Evolutionary conservation across 1,284 basidiomycete species (phyloP), one percentile per base, ranked within the genome.

Genomic region (Phlebopus sp.): DNA sequence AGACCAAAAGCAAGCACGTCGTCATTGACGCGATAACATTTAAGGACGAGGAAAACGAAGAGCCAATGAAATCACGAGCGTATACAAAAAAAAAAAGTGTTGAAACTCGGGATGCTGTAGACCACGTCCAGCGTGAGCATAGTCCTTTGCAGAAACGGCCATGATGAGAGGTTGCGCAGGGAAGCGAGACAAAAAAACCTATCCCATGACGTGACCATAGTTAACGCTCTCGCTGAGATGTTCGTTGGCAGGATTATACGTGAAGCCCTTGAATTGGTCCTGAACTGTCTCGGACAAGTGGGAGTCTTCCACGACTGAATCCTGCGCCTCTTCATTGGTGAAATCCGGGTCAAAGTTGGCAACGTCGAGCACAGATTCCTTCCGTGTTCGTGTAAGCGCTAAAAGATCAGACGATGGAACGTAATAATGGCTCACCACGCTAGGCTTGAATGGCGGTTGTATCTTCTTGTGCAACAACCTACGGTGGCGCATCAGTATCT

Each of bases 391-490:
- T 37, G 44, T 49, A 37, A 52, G 39, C 9, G 42, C 15, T 37
- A 10, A 42, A 27, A 18, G 11, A 42, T 9, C 11, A 30, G 13
- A 32, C 15, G 8, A 9, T 13, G 9, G 6, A 8, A 29, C 5
- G 17, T 11, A 10, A 18, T 44, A 35, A 37, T 27, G 38, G 75
- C 87, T 66, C 69, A 90, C 90, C 52, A 99, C 96, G 55, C 89
- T 91, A 2, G 97, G 97, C 72, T 99, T 99, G 78, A 98, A 99
- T 3, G 94, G 91, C 6, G 97, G 95, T 59, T 94, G 92, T 46
- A 97, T 96, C 76, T 97, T 96, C 77, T 97, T 99, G 34, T 86
- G 84, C 45, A 97, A 71, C 19, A 99, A 73, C 53, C 86, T 90
- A 46, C 18, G 42, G 54, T 23, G 38, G 21, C 45, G 32, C 40